phyloP scores from a whole-genome alignment of 2,329 filamentous ascomycete genomes.

The Fusarium torreyae region DNA sequence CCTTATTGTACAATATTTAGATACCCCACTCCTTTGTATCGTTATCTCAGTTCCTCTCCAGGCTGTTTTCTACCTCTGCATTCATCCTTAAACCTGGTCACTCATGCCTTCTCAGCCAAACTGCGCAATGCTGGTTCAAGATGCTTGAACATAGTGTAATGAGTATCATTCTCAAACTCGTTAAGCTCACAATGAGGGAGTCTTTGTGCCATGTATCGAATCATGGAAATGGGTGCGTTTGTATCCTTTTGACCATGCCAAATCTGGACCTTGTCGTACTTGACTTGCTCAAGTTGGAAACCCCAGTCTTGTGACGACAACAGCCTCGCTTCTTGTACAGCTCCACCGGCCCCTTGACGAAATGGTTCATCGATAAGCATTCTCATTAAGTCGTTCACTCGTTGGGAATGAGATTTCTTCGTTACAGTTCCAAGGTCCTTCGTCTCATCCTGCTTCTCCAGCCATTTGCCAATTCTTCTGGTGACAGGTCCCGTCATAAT shows the following conservation, averaged over 20 bases:
- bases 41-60: neutral
- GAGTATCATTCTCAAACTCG: constrained; percentile 55
- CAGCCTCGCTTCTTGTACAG: constrained; percentile 51
- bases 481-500: constrained; percentile 10
- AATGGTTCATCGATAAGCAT: constrained; percentile 53
- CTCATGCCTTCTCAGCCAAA: neutral
- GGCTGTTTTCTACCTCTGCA: no score
- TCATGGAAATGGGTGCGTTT: constrained; percentile 53
- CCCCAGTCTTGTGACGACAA: constrained; percentile 51
- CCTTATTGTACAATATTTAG: neutral
- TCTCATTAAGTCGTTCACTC: constrained; percentile 49
- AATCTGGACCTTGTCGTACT: constrained; percentile 47
- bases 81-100: no score
- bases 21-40: neutral
- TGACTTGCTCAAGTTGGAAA: constrained; percentile 51
- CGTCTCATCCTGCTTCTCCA: constrained; percentile 22
- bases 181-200: constrained; percentile 53
- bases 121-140: constrained; percentile 33
- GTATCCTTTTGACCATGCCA: constrained; percentile 55
- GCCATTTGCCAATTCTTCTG: constrained; percentile 26
- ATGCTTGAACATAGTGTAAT: constrained; percentile 52
- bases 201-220: constrained; percentile 56
- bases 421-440: neutral
- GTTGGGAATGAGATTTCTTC: constrained; percentile 23
- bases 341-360: constrained; percentile 45